Evolutionary conservation across 2,329 filamentous ascomycete genomes (phyloP).

Genomic region (Macrophomina pseudophaseolina): DNA sequence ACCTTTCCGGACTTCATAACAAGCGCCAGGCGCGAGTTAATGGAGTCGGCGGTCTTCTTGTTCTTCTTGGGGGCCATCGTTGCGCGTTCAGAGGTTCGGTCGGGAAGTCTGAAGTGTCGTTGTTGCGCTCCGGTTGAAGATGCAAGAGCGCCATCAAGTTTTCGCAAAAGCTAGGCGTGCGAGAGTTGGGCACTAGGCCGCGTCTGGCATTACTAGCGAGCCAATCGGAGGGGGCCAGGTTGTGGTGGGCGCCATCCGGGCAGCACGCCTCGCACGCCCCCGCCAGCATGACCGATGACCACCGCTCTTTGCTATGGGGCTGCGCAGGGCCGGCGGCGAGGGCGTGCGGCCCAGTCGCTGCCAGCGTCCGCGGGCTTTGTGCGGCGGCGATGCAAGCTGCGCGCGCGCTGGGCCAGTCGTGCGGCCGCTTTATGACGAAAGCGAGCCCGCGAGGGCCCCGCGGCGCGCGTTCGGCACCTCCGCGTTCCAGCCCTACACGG

Average conservation of each 20-base stretch:
- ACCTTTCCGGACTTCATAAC: slow-evolving; percentile 71
- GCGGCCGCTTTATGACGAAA: slow-evolving; percentile 5
- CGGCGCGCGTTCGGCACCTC: slow-evolving; percentile 6
- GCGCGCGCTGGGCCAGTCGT: slow-evolving; percentile 1
- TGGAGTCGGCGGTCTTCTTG: slow-evolving; percentile 86
- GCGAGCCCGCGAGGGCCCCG: not conserved
- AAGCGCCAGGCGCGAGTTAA: slow-evolving; percentile 69
- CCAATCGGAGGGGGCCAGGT: slow-evolving; percentile 15
- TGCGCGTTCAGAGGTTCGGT: slow-evolving; percentile 44
- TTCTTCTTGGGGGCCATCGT: slow-evolving; percentile 74
- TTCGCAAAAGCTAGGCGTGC: slow-evolving; percentile 26
- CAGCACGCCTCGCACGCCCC: slow-evolving; percentile 24
- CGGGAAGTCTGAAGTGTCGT: slow-evolving; percentile 36
- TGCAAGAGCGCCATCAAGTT: slow-evolving; percentile 15
- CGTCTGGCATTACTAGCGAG: slow-evolving; percentile 1
- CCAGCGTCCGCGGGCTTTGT: not conserved
- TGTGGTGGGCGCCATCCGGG: slow-evolving; percentile 1
- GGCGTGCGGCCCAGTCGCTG: slow-evolving; percentile 11
- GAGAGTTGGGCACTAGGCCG: slow-evolving; percentile 3
- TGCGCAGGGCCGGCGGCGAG: slow-evolving; percentile 1
- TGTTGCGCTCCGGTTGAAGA: slow-evolving; percentile 42
- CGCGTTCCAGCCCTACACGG: slow-evolving; percentile 26
- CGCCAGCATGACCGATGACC: slow-evolving; percentile 17
- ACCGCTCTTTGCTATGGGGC: slow-evolving; percentile 8
- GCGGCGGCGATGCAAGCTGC: slow-evolving; percentile 13